A percentile compares a stretch with the other conserved stretches of the same genome.
Evolutionary conservation across 2,329 filamentous ascomycete genomes (phyloP).

Genomic region (Trichoderma sp.): DNA sequence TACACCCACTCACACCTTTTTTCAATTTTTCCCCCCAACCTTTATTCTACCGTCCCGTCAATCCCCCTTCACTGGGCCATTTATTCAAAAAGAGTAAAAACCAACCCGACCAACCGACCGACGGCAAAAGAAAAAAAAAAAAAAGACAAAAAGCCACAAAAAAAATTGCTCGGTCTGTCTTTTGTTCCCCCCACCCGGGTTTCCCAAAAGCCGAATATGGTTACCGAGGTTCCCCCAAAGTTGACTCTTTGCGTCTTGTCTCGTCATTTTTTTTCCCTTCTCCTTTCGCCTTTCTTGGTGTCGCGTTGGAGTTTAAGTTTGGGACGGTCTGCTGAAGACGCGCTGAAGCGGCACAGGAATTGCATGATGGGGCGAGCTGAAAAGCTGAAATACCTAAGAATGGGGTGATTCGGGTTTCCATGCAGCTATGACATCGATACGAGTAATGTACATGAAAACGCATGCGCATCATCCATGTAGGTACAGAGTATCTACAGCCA

Average conservation of each 20-base stretch:
- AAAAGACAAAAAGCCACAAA: neutral
- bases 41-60: neutral
- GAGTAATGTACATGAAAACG: too few relatives aligned
- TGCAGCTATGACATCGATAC: too few relatives aligned
- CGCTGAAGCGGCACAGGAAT: neutral
- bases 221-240: neutral
- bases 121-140: too few relatives aligned
- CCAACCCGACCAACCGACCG: neutral
- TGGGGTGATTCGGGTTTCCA: neutral
- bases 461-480: neutral
- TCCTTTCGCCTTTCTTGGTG: neutral
- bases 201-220: neutral
- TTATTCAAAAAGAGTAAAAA: neutral
- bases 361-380: neutral
- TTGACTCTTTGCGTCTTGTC: neutral
- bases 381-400: neutral
- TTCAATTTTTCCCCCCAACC: neutral
- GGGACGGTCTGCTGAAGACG: neutral
- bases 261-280: neutral
- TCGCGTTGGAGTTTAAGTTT: neutral
- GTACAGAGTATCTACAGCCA: neutral
- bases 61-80: neutral
- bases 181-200: neutral
- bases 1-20: conserved; percentile 13
- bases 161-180: neutral